Base-by-base conservation (phyloP, 345 rosid genomes). In the Pelargonium nanum region DNA sequence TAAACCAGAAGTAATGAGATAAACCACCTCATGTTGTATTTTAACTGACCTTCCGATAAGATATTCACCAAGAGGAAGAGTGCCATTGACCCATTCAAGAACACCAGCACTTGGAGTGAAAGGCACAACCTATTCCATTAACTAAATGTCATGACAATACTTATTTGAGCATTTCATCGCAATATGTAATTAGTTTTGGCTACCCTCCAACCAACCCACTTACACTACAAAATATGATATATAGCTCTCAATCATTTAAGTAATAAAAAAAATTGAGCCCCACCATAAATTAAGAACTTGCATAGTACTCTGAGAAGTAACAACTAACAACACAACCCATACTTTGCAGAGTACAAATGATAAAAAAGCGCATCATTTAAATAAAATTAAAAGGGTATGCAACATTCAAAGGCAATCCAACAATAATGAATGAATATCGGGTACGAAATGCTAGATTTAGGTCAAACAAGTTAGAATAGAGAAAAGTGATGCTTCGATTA, bases 81-180 rank as follows among this genome's bases (percentile, higher is more conserved):
- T 92, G 61, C 98, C 98, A 78, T 85, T 79, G 59, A 92, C 98
- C 98, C 97, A 92, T 73, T 92, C 98, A 67, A 92, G 90, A 73
- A 92, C 95, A 66, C 98, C 98, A 63, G 95, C 98, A 71, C 97
- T 92, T 53, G 98, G 98, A 63, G 97, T 92, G 70, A 92, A 92
- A 61, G 98, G 95, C 75, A 92, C 73, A 66, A 92, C 97, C 98
- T 92, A 79, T 74, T 58, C 50, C 77, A 73, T 61, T 16, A 55
- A 32, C 21, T 65, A 66, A 26, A 67, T 51, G 58, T 8, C 65
- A 60, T 68, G 68, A 25, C 5, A 1, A 55, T 22, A 22, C 57
- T 55, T 25, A 55, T 25, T 20, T 5, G 24, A 20, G 25, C 25
- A 54, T 54, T 24, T 24, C 8, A 19, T 9, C 24, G 22, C 12